Base-by-base conservation (phyloP, 75 land plant genomes). In the Picea sitchensis region DNA sequence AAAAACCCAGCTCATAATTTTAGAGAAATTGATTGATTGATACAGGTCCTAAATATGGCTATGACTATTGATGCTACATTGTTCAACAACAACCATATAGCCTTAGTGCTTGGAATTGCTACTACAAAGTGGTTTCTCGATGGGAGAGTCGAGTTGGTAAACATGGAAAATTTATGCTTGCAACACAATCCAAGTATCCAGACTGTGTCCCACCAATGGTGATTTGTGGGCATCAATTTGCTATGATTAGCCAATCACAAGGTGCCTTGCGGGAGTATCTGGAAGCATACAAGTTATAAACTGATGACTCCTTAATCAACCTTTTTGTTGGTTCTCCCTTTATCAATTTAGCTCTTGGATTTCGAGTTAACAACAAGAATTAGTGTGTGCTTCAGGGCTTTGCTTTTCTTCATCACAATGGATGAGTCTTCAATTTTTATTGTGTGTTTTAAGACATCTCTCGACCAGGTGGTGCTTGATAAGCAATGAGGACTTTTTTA, bases 241-340 rank as follows among this genome's bases (percentile, higher is more conserved):
- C 93, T 67, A 84, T 87, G 87, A 80, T 80, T 78, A 87, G 92
- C 80, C 95, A 88, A 81, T 88, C 93, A 65, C 99, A 96, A 81
- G 86, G 89, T 30, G 99, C 99, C 61, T 87, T 94, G 12, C 84
- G 85, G 57, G 90, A 91, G 32, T 96, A 96, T 76, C 65, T 96
- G 75, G 87, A 92, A 84, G 97, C 99, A 32, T 91, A 86, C 77
- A 95, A 91, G 81, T 30, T 87, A 57, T 84, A 94, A 77, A 97
- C 98, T 63, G 99, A 96, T 0, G 92, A 86, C 78, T 92, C 99
- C 30, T 87, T 96, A 44, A 87, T 96, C 78, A 96, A 91, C 82
- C 89, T 96, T 12, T 2, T 67, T 80, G 79, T 79, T 91, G 96
- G 98, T 20, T 85, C 90, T 69, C 76, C 92, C 30, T 88, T 96